Conservation (phyloP, 768 basidiomycete species). For the Pleurotus ostreatus region DNA sequence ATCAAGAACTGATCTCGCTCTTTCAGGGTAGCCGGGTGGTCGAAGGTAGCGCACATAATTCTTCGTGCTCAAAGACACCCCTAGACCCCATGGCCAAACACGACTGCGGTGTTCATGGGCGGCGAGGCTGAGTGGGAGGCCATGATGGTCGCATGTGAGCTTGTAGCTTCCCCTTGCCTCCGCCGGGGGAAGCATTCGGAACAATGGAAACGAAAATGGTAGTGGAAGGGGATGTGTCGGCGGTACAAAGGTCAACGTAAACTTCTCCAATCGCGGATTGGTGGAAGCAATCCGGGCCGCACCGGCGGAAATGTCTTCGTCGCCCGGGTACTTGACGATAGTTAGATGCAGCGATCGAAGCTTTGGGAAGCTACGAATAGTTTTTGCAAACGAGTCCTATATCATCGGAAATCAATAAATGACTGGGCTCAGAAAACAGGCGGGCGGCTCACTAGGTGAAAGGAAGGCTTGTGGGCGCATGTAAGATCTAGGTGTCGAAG, state of each 20-base stretch:
- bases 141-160: conserved; percentile 58
- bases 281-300: conserved; percentile 59
- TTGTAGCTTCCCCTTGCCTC: conserved; percentile 52
- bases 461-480: conserved; percentile 65
- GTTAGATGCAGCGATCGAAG: conserved; percentile 60
- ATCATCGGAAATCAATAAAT: neutral
- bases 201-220: conserved; percentile 37
- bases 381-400: conserved; percentile 61
- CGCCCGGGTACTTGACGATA: conserved; percentile 64
- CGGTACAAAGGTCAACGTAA: conserved; percentile 64
- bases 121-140: conserved; percentile 50
- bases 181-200: conserved; percentile 38
- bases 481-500: conserved; percentile 61
- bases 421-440: neutral
- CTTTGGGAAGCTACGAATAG: conserved; percentile 56
- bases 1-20: conserved; percentile 35
- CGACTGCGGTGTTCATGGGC: conserved; percentile 46
- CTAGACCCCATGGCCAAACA: conserved; percentile 47
- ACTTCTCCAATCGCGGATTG: conserved; percentile 64
- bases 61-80: conserved; percentile 29
- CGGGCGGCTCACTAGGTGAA: conserved; percentile 55
- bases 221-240: conserved; percentile 46
- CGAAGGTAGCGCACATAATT: conserved; percentile 38
- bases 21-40: conserved; percentile 31
- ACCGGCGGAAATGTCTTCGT: conserved; percentile 53